Conservation (phyloP, 1,284 basidiomycete species). For the Bjerkandera adusta region DNA sequence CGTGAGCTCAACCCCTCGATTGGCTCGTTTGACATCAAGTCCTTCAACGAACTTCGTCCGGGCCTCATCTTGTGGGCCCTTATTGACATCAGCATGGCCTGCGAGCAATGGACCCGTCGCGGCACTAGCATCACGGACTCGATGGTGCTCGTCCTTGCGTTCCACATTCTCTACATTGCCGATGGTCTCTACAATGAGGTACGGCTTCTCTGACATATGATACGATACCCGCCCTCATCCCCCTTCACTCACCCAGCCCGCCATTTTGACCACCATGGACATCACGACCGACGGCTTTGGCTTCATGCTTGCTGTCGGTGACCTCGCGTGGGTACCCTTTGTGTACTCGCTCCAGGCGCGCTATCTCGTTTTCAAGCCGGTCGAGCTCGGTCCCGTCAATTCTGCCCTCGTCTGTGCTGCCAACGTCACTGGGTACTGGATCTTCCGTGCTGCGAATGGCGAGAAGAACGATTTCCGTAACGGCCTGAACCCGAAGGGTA, state of each 20-base stretch:
- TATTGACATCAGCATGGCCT: constrained; percentile 89
- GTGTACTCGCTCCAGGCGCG: constrained; percentile 93
- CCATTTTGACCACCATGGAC: constrained; percentile 96
- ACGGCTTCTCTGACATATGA: constrained; percentile 23
- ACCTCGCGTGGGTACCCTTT: constrained; percentile 95
- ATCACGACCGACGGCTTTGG: constrained; percentile 98
- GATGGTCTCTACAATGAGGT: constrained; percentile 92
- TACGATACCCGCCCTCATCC: neutral
- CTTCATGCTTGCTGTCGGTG: constrained; percentile 96
- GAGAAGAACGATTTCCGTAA: constrained; percentile 97
- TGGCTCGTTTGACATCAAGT: constrained; percentile 92
- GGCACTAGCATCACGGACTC: constrained; percentile 81
- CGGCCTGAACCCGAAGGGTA: constrained; percentile 91
- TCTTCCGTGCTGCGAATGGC: constrained; percentile 87
- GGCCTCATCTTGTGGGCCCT: constrained; percentile 96
- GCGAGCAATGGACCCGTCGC: constrained; percentile 83
- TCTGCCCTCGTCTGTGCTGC: constrained; percentile 63
- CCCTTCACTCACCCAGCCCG: constrained; percentile 44
- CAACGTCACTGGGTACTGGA: constrained; percentile 84
- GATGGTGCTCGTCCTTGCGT: constrained; percentile 86
- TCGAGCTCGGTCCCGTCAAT: constrained; percentile 72
- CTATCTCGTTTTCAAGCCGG: constrained; percentile 86
- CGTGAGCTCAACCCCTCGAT: constrained; percentile 93
- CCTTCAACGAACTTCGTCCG: constrained; percentile 94
- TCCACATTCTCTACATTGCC: constrained; percentile 87